Evolutionary conservation across 2,329 filamentous ascomycete genomes (phyloP).

Genomic region (Cylindrodendrum hubeiense): DNA sequence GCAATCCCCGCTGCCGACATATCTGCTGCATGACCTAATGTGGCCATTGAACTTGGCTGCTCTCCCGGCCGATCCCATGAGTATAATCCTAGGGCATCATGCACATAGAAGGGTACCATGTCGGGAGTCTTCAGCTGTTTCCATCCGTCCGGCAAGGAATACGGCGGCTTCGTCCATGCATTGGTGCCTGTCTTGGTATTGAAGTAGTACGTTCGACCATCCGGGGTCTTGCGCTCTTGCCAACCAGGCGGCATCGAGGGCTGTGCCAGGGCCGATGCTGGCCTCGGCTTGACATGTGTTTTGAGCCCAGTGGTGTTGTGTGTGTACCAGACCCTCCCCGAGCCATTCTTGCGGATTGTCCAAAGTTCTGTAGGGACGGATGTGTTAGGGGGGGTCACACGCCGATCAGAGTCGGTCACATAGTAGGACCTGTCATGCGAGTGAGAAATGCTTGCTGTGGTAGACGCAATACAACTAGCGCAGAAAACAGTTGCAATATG

Average conservation of each 20-base stretch:
- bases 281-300: constrained; percentile 41
- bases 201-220: constrained; percentile 42
- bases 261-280: constrained; percentile 14
- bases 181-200: constrained; percentile 37
- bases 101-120: constrained; percentile 41
- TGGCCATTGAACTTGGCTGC: constrained; percentile 30
- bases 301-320: constrained; percentile 41
- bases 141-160: constrained; percentile 41
- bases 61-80: constrained; percentile 46
- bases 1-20: constrained; percentile 12
- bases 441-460: constrained; percentile 38
- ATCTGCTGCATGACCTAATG: constrained; percentile 13
- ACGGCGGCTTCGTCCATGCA: constrained; percentile 40
- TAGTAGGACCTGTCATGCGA: constrained; percentile 43
- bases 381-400: constrained; percentile 30
- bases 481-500: constrained; percentile 36
- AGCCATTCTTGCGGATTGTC: constrained; percentile 43
- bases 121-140: constrained; percentile 44
- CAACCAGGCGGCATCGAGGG: constrained; percentile 39
- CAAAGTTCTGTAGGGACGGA: constrained; percentile 37
- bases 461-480: constrained; percentile 45
- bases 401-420: constrained; percentile 42
- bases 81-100: constrained; percentile 41
- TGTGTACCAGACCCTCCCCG: constrained; percentile 43
- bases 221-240: constrained; percentile 40